These are phyloP conservation scores for Diospyros kaki DNA, from an alignment of 148 eudicot genomes.

Conservation along the genomic window DNA sequence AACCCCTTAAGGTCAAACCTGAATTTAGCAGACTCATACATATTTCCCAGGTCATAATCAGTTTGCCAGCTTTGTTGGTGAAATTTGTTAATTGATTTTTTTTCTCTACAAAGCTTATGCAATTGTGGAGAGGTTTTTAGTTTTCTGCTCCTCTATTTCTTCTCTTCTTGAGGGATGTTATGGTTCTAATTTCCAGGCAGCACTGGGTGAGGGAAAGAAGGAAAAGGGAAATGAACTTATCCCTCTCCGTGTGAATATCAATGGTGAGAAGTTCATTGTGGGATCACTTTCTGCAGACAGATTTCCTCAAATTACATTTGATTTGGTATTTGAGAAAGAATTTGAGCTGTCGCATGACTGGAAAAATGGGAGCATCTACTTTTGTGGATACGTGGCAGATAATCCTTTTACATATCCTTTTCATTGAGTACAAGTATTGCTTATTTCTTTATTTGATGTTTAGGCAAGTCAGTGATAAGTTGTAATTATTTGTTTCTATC, in stretches of 20 bases:
- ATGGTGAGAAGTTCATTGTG: conserved; percentile 37
- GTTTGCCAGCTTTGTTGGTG: background rate
- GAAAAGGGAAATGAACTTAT: conserved; percentile 37
- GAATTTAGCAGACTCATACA: conserved; percentile 41
- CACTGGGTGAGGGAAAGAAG: conserved; percentile 70
- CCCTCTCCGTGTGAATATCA: conserved; percentile 33
- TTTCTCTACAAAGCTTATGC: background rate
- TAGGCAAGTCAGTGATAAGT: background rate
- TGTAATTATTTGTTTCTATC: background rate
- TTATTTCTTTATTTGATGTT: background rate
- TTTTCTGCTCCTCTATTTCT: background rate
- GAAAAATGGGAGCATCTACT: conserved; percentile 74
- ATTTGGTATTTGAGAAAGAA: conserved; percentile 73
- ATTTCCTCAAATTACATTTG: conserved; percentile 57
- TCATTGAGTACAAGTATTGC: background rate
- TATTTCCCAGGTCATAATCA: conserved; percentile 48
- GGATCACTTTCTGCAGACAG: conserved; percentile 56
- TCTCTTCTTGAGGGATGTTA: too few relatives aligned
- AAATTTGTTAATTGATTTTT: conserved; percentile 6
- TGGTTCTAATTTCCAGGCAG: conserved; percentile 36
- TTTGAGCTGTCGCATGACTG: conserved; percentile 80
- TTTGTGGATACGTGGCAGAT: conserved; percentile 57
- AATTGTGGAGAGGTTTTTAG: background rate
- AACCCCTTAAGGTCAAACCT: conserved; percentile 36
- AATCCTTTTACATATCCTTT: conserved; percentile 36